phyloP scores from a whole-genome alignment of 1,284 basidiomycete genomes.

The Cryptococcus depauperatus region DNA sequence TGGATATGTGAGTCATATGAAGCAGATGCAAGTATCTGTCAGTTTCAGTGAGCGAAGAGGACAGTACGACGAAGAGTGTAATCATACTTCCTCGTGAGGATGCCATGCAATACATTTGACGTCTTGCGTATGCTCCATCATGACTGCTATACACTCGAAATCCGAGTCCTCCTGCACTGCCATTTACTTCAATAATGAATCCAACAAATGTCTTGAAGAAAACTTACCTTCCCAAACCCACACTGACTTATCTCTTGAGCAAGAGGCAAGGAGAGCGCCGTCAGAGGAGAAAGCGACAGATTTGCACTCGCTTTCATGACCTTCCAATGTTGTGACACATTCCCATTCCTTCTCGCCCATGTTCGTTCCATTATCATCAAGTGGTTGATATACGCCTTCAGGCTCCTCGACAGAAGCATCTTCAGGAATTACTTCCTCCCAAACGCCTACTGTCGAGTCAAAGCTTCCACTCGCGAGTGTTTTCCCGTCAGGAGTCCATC shows the following conservation, averaged over 20 bases:
- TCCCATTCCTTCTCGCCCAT: conserved; percentile 35
- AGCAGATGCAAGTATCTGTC: conserved; percentile 83
- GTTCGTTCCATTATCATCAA: conserved; percentile 19
- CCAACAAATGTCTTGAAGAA: neutral
- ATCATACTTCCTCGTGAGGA: conserved; percentile 76
- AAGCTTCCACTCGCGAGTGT: conserved; percentile 93
- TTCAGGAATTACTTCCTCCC: conserved; percentile 59
- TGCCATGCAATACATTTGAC: conserved; percentile 96
- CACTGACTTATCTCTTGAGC: conserved; percentile 91
- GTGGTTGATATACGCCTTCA: conserved; percentile 31
- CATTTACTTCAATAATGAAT: neutral
- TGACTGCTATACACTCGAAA: conserved; percentile 88
- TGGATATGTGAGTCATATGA: conserved; percentile 97
- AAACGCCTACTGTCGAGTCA: conserved; percentile 85
- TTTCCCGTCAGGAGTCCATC: conserved; percentile 83
- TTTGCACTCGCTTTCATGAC: conserved; percentile 98
- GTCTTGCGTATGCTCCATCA: conserved; percentile 97
- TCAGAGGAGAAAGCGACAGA: conserved; percentile 72
- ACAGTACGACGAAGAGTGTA: neutral
- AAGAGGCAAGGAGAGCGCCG: conserved; percentile 80
- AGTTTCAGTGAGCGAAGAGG: conserved; percentile 14
- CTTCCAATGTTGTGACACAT: conserved; percentile 74
- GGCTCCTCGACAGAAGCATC: conserved; percentile 35
- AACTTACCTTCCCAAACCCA: conserved; percentile 95
- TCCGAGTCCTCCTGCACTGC: conserved; percentile 82